Evolutionary conservation across 345 rosid species (phyloP), one percentile per base, ranked within the genome.

Genomic region (Aquilaria malaccensis): DNA sequence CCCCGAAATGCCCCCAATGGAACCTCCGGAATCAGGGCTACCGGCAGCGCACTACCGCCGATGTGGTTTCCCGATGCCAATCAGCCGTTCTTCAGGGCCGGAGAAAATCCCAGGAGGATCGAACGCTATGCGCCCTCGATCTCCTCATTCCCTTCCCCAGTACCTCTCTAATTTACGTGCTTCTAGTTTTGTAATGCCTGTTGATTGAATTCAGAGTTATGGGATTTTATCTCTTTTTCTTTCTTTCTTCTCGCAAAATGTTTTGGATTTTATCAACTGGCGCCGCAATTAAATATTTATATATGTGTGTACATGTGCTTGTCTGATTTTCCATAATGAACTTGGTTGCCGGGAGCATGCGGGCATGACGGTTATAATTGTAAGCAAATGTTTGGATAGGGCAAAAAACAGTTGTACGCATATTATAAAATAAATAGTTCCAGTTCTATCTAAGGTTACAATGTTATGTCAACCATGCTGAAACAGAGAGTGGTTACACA

Each of bases 1-100:
- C 96, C 15, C 87, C 88, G 2, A 84, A 84, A 76, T 91, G 96
- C 73, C 98, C 98, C 74, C 86, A 78, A 41, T 86, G 98, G 98
- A 86, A 71, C 68, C 87, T 87, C 61, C 80, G 77, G 2, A 52
- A 71, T 53, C 68, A 66, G 64, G 74, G 60, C 45, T 78, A 84
- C 12, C 74, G 58, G 10, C 56, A 74, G 1, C 85, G 78, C 57
- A 41, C 63, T 14, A 4, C 76, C 12, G 15, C 74, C 33, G 10
- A 43, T 56, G 63, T 73, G 10, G 13, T 64, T 30, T 59, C 69
- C 50, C 84, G 63, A 55, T 91, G 98, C 79, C 94, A 88, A 33
- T 74, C 75, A 31, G 91, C 96, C 7, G 65, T 76, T 57, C 80
- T 84, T 29, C 88, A 75, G 67, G 98, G 96, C 51, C 89, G 89